Evolutionary conservation across 2,329 filamentous ascomycete species (phyloP).

Genomic region (Aureobasidium sp.): DNA sequence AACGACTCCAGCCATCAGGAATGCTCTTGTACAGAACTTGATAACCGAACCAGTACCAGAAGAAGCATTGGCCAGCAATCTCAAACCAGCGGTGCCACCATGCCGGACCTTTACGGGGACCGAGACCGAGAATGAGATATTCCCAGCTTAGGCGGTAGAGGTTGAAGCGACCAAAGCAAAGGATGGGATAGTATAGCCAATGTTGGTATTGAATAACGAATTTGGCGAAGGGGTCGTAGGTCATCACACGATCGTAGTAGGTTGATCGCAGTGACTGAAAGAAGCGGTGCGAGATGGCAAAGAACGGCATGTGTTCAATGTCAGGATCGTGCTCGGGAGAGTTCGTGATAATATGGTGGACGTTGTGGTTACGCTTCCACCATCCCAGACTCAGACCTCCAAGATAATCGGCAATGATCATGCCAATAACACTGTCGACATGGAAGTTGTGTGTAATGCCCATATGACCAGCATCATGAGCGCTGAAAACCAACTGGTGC

Average conservation of each 20-base stretch:
- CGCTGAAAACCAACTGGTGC: constrained; percentile 92
- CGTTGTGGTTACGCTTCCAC: constrained; percentile 46
- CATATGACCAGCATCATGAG: constrained; percentile 95
- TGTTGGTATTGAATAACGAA: constrained; percentile 55
- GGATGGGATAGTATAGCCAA: constrained; percentile 60
- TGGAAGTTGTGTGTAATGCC: constrained; percentile 90
- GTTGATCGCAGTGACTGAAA: constrained; percentile 56
- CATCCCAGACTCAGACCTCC: constrained; percentile 87
- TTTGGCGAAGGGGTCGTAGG: constrained; percentile 56
- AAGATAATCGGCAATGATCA: constrained; percentile 81
- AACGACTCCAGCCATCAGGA: constrained; percentile 50
- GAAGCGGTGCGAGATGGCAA: constrained; percentile 60
- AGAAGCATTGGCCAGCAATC: constrained; percentile 55
- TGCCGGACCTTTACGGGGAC: constrained; percentile 53
- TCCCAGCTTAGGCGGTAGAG: constrained; percentile 62
- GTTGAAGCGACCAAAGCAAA: constrained; percentile 65
- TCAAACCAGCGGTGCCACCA: constrained; percentile 64
- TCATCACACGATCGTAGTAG: constrained; percentile 60
- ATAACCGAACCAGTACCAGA: constrained; percentile 64
- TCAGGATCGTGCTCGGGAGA: constrained; percentile 92
- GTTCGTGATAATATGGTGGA: constrained; percentile 62
- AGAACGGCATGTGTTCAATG: constrained; percentile 67
- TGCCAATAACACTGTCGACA: constrained; percentile 76
- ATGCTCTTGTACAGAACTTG: constrained; percentile 55
- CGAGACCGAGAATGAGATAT: constrained; percentile 53